Evolutionary conservation across 164 flowering plant species (phyloP).

Genomic region (Nelumbo lutea): DNA sequence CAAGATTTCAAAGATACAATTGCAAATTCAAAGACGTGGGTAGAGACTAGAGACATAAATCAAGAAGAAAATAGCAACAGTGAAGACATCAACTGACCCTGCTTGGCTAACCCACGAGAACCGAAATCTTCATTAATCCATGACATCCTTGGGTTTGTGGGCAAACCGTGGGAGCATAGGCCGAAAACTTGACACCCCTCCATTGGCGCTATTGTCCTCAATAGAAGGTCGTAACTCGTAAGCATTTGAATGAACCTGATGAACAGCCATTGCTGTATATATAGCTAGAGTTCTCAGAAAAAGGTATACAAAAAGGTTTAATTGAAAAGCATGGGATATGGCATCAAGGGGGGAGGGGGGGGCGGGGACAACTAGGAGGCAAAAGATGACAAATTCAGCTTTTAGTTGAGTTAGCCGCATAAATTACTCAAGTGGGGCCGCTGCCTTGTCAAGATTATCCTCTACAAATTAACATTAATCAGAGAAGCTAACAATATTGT

Average conservation of each 20-base stretch:
- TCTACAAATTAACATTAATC: too few relatives aligned
- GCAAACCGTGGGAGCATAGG: background rate
- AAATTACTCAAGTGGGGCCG: background rate
- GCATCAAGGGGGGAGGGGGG: slow-evolving; percentile 18
- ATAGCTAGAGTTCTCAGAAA: slow-evolving; percentile 11
- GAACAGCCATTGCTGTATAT: slow-evolving; percentile 1
- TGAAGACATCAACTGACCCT: background rate
- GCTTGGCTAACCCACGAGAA: background rate
- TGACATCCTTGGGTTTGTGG: background rate
- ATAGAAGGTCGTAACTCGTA: background rate
- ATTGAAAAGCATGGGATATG: slow-evolving; percentile 22
- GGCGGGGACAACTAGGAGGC: slow-evolving; percentile 5
- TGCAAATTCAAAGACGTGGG: too few relatives aligned
- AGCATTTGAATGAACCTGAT: background rate
- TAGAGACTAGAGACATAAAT: background rate
- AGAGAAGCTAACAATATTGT: too few relatives aligned
- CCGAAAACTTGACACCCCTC: slow-evolving; percentile 1
- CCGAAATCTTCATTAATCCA: slow-evolving; percentile 1
- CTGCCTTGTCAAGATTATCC: slow-evolving; percentile 9
- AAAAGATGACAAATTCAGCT: slow-evolving; percentile 5
- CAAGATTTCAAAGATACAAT: too few relatives aligned
- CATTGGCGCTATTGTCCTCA: slow-evolving; percentile 1
- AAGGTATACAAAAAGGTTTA: slow-evolving; percentile 7
- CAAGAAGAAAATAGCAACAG: background rate
- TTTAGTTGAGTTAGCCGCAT: background rate